These are phyloP conservation scores for Pinus taeda DNA, from an alignment of 75 land plant species.

Conservation along the genomic window DNA sequence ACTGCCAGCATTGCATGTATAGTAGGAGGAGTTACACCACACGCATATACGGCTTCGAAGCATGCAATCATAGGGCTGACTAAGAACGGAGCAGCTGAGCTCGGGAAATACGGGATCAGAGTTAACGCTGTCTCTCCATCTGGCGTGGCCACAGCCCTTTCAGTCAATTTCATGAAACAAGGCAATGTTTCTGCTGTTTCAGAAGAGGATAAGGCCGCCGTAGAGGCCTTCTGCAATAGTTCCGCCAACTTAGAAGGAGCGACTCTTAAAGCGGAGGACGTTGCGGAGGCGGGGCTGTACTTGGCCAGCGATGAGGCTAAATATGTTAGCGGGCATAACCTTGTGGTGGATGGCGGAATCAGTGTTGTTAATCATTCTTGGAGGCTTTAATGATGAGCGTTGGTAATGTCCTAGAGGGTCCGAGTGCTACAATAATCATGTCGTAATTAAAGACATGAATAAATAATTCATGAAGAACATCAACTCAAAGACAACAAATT, in stretches of 20 bases:
- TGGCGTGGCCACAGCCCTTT: neutral
- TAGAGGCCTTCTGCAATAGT: neutral
- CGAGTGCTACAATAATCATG: too few relatives aligned
- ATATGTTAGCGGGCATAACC: too few relatives aligned
- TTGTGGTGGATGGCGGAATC: too few relatives aligned
- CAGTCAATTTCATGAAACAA: constrained; percentile 41
- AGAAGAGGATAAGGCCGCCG: neutral
- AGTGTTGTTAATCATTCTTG: too few relatives aligned
- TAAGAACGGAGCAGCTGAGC: constrained; percentile 33
- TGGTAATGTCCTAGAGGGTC: too few relatives aligned
- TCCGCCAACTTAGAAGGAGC: neutral
- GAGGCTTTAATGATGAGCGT: too few relatives aligned
- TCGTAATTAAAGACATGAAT: too few relatives aligned
- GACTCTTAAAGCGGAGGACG: neutral
- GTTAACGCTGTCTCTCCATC: constrained; percentile 59
- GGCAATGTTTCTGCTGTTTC: constrained; percentile 22
- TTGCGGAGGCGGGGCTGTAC: constrained; percentile 10
- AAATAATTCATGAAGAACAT: too few relatives aligned
- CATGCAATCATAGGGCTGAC: constrained; percentile 56
- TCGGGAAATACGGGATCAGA: constrained; percentile 44
- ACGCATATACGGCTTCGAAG: constrained; percentile 46
- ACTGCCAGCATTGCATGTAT: constrained; percentile 34
- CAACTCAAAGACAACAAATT: too few relatives aligned
- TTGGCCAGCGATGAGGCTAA: constrained; percentile 8
- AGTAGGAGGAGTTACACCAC: constrained; percentile 11